Percentiles rank a stretch among this genome's conserved stretches.
phyloP scores from a whole-genome alignment of 352 stramenopile genomes.

The Phytophthora meadii region DNA sequence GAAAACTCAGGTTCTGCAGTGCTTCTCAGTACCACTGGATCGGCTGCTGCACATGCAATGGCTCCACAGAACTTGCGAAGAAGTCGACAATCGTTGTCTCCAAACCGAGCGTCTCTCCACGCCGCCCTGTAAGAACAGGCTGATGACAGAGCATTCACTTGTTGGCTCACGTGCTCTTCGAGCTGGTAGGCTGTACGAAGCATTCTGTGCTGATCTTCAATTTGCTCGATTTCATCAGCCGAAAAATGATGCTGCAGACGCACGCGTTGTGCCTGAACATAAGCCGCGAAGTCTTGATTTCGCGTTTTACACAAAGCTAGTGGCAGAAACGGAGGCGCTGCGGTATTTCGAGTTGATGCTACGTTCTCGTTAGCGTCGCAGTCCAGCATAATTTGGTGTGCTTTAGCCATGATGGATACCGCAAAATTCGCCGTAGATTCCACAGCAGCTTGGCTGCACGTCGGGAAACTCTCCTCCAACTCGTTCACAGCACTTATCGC shows the following conservation, averaged over 20 bases:
- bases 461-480: constrained; percentile 19
- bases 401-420: constrained; percentile 28
- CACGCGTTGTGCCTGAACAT: constrained; percentile 34
- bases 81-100: constrained; percentile 31
- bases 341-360: constrained; percentile 1
- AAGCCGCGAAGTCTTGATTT: constrained; percentile 34
- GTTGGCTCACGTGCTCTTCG: constrained; percentile 33
- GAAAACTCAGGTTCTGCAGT: constrained; percentile 19
- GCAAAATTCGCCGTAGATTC: constrained; percentile 33
- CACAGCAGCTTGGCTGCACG: constrained; percentile 28
- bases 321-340: constrained; percentile 29
- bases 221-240: constrained; percentile 34
- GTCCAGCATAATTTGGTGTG: constrained; percentile 19
- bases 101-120: constrained; percentile 32
- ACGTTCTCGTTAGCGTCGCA: constrained; percentile 6
- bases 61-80: constrained; percentile 36
- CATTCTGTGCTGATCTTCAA: constrained; percentile 38
- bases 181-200: constrained; percentile 36
- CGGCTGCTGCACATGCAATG: constrained; percentile 28
- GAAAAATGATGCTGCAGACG: constrained; percentile 31
- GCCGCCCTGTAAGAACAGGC: constrained; percentile 25
- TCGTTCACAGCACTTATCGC: constrained; percentile 29
- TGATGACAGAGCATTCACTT: constrained; percentile 22
- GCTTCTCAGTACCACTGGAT: constrained; percentile 10
- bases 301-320: constrained; percentile 29